phyloP scores from a whole-genome alignment of 306 rosid species.

The Cucumis melo region DNA sequence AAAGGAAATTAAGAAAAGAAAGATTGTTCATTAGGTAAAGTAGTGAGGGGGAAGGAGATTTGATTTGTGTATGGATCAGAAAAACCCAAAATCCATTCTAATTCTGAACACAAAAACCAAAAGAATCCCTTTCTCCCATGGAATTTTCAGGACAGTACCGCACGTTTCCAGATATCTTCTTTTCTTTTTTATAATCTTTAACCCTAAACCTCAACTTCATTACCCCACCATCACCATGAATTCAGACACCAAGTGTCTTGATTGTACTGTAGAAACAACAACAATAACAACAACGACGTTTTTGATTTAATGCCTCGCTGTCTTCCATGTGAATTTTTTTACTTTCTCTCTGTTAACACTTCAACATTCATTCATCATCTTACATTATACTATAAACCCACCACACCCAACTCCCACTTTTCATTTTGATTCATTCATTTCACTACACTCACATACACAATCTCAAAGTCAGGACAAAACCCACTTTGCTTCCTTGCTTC shows the following conservation, averaged over 20 bases:
- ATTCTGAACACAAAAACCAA: constrained; percentile 5
- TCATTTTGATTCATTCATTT: constrained; percentile 24
- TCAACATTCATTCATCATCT: constrained; percentile 20
- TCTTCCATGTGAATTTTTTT: constrained; percentile 61
- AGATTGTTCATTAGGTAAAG: no score
- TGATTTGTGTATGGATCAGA: not conserved
- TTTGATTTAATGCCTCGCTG: constrained; percentile 58
- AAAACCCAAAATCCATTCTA: constrained; percentile 1
- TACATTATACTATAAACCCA: constrained; percentile 13
- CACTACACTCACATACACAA: not conserved
- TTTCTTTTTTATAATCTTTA: no score
- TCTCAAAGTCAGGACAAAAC: not conserved
- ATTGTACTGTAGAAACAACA: constrained; percentile 2
- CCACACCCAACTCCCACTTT: constrained; percentile 34
- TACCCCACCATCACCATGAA: not conserved
- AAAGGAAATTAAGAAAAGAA: no score
- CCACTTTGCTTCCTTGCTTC: not conserved
- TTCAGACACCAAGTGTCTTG: not conserved
- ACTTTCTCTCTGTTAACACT: constrained; percentile 10
- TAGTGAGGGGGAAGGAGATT: not conserved
- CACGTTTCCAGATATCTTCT: not conserved
- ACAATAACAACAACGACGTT: constrained; percentile 3
- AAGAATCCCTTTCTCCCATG: not conserved
- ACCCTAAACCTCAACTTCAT: not conserved
- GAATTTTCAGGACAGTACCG: constrained; percentile 12